These are phyloP conservation scores for Coemansia sp. DNA, from an alignment of 192 early-diverging fungal species.

Conservation along the genomic window DNA sequence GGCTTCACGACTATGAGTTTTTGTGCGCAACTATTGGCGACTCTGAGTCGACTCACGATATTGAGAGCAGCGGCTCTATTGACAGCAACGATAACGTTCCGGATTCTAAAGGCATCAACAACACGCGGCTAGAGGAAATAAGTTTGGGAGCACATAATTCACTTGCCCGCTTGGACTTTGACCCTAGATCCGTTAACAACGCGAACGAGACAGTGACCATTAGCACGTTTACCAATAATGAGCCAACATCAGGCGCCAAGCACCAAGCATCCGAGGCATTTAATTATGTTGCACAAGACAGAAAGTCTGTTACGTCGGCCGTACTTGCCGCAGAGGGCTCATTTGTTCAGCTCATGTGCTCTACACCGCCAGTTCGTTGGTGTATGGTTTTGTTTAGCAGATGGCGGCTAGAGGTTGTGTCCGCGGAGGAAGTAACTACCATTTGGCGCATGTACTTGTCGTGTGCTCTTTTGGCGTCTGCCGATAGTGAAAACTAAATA, in stretches of 20 bases:
- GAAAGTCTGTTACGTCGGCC: constrained; percentile 15
- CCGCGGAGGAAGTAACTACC: constrained; percentile 37
- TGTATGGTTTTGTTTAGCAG: constrained; percentile 28
- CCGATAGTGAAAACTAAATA: constrained; percentile 18
- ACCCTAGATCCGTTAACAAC: background rate
- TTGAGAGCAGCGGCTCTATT: background rate
- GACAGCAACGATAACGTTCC: background rate
- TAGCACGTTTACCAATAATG: constrained; percentile 15
- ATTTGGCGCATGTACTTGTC: constrained; percentile 56
- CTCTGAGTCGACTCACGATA: constrained; percentile 9
- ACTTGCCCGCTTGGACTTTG: constrained; percentile 1
- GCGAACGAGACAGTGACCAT: constrained; percentile 8
- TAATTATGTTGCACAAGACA: constrained; percentile 36
- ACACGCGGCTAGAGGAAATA: constrained; percentile 1
- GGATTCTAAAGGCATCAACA: background rate
- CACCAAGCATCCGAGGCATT: constrained; percentile 38
- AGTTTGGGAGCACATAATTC: background rate
- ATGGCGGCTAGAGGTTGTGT: constrained; percentile 47
- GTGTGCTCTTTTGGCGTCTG: constrained; percentile 44
- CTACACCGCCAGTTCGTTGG: constrained; percentile 37
- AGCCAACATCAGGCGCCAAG: constrained; percentile 7
- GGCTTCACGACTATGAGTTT: constrained; percentile 50
- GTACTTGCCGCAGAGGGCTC: constrained; percentile 16
- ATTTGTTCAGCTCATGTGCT: constrained; percentile 53
- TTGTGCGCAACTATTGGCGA: constrained; percentile 4